A percentile compares a stretch with the other conserved stretches of the same genome.
Conservation (phyloP, 2,329 filamentous ascomycete genomes). For the Penicillium oxalicum region DNA sequence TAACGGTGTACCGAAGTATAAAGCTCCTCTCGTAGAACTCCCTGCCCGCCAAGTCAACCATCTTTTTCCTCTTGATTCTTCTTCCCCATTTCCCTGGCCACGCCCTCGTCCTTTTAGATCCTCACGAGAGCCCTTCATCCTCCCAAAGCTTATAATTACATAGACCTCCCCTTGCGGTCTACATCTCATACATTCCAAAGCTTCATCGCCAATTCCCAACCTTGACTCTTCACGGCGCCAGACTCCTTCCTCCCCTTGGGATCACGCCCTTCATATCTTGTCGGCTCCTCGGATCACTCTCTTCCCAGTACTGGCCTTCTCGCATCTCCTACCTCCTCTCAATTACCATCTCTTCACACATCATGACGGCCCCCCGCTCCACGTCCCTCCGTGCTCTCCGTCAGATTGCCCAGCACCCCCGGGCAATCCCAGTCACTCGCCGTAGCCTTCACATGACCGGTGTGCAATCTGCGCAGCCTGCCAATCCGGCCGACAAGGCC, state of each 20-base stretch:
- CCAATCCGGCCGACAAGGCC: slow-evolving; percentile 47
- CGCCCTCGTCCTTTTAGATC: no score
- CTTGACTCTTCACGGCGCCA: no score
- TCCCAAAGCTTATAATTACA: no score
- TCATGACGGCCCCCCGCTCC: slow-evolving; percentile 43
- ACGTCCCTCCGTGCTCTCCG: slow-evolving; percentile 42
- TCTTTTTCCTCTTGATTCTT: not conserved
- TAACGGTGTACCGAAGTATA: slow-evolving; percentile 7
- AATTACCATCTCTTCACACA: slow-evolving; percentile 6
- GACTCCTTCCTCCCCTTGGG: no score
- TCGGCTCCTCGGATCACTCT: no score
- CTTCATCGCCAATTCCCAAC: no score
- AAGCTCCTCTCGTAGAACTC: slow-evolving; percentile 7
- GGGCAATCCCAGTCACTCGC: slow-evolving; percentile 30
- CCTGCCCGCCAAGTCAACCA: not conserved
- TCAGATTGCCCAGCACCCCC: slow-evolving; percentile 36
- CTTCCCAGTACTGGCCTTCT: no score
- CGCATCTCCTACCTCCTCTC: not conserved
- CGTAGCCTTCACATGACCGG: slow-evolving; percentile 57
- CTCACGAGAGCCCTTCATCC: no score
- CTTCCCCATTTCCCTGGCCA: no score
- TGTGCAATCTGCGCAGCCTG: slow-evolving; percentile 49
- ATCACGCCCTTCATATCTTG: no score
- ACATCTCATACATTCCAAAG: no score
- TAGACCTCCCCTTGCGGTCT: no score